These are phyloP conservation scores for Xeromyces bisporus DNA, from an alignment of 495 filamentous ascomycete species.

Conservation along the genomic window DNA sequence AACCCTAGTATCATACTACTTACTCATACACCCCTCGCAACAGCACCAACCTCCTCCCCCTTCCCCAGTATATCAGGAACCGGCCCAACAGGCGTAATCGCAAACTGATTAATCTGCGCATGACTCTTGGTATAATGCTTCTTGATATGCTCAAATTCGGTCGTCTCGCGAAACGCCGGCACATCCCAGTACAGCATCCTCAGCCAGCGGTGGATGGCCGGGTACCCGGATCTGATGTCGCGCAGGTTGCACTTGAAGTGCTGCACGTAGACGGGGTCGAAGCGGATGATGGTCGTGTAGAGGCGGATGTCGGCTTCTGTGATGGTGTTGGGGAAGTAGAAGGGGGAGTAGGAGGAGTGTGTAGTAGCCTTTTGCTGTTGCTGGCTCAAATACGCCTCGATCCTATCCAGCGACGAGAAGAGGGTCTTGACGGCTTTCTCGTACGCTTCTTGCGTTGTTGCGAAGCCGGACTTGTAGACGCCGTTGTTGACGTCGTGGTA, in stretches of 20 bases:
- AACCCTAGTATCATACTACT: too few species aligned
- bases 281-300: conserved; percentile 70
- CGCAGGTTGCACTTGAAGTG: conserved; percentile 87
- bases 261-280: conserved; percentile 81
- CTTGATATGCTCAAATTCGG: conserved; percentile 55
- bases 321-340: conserved; percentile 47
- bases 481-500: conserved; percentile 79
- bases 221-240: conserved; percentile 66
- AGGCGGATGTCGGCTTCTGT: conserved; percentile 75
- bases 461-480: conserved; percentile 63
- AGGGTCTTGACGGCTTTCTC: conserved; percentile 46
- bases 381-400: conserved; percentile 47
- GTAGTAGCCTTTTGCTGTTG: conserved; percentile 10
- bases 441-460: conserved; percentile 64
- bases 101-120: conserved; percentile 46
- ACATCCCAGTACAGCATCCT: conserved; percentile 52
- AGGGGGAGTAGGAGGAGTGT: conserved; percentile 28
- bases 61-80: conserved; percentile 42
- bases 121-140: conserved; percentile 57
- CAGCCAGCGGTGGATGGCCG: conserved; percentile 50
- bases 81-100: conserved; percentile 50
- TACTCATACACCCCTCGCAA: too few species aligned
- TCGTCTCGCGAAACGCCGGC: conserved; percentile 44
- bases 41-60: conserved; percentile 44
- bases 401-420: conserved; percentile 53